Conservation (phyloP, 192 early-diverging fungal genomes). For the Coemansia guatemalensis region DNA sequence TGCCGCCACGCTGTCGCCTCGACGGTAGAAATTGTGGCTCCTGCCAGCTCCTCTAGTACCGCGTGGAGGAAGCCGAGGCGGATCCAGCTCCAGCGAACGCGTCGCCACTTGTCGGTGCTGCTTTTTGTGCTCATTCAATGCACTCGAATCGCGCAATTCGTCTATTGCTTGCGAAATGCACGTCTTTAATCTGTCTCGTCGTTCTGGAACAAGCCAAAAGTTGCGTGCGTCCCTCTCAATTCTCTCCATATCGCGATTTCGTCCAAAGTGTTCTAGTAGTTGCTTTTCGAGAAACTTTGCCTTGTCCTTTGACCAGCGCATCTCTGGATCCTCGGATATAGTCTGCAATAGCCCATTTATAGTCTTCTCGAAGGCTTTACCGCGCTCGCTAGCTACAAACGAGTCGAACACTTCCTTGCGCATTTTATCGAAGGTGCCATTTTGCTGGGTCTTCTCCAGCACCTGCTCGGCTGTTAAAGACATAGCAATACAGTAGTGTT, state of each 20-base stretch:
- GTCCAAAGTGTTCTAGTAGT: conserved; percentile 18
- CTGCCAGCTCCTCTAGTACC: conserved; percentile 5
- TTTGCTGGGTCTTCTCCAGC: conserved; percentile 20
- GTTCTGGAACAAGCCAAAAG: conserved; percentile 21
- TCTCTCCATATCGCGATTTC: conserved; percentile 20
- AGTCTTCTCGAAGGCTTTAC: conserved; percentile 20
- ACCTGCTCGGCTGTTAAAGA: conserved; percentile 35
- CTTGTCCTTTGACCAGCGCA: conserved; percentile 1
- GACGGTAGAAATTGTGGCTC: conserved; percentile 40
- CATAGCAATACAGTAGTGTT: neutral
- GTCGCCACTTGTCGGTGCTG: neutral
- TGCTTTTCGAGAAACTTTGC: conserved; percentile 16
- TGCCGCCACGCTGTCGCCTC: conserved; percentile 41
- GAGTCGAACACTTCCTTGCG: conserved; percentile 24
- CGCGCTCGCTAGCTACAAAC: conserved; percentile 23
- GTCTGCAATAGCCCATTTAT: conserved; percentile 14
- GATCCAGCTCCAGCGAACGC: conserved; percentile 29
- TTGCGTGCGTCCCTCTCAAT: conserved; percentile 41
- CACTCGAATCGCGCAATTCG: neutral
- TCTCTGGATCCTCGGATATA: conserved; percentile 6
- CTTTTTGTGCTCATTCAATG: neutral
- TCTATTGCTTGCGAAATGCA: conserved; percentile 10
- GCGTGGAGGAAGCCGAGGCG: conserved; percentile 19
- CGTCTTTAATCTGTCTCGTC: neutral
- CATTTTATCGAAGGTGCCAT: conserved; percentile 34